These are phyloP conservation scores for Ophiostoma ulmi DNA, from an alignment of 2,329 filamentous ascomycete species.

Conservation along the genomic window DNA sequence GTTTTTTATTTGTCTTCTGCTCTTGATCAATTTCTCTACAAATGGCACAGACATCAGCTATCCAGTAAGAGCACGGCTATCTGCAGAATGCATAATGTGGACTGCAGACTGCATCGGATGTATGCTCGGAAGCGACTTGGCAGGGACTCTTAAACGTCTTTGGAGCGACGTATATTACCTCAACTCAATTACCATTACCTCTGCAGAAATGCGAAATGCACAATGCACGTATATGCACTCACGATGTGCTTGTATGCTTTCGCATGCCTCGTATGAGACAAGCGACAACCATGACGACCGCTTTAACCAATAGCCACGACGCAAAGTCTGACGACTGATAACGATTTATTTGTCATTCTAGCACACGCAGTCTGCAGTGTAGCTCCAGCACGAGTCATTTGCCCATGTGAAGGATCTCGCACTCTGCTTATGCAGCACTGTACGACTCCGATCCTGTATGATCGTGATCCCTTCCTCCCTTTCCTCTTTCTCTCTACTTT, in stretches of 20 bases:
- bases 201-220: background rate
- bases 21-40: background rate
- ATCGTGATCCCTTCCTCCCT: background rate
- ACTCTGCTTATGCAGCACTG: background rate
- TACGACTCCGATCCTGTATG: background rate
- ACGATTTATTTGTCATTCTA: background rate
- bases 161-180: background rate
- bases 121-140: background rate
- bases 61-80: background rate
- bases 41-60: background rate
- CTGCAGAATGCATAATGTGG: background rate
- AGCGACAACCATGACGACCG: background rate
- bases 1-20: background rate
- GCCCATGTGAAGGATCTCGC: background rate
- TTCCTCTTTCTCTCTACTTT: no score
- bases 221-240: slow-evolving; percentile 3
- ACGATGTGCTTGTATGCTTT: background rate
- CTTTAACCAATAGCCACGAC: background rate
- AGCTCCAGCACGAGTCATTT: background rate
- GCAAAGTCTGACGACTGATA: background rate
- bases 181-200: background rate
- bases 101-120: background rate
- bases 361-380: background rate
- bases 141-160: background rate
- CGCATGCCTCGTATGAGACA: background rate